Evolutionary conservation across 2,329 filamentous ascomycete species (phyloP).

Genomic region (Coniochaeta sp.): DNA sequence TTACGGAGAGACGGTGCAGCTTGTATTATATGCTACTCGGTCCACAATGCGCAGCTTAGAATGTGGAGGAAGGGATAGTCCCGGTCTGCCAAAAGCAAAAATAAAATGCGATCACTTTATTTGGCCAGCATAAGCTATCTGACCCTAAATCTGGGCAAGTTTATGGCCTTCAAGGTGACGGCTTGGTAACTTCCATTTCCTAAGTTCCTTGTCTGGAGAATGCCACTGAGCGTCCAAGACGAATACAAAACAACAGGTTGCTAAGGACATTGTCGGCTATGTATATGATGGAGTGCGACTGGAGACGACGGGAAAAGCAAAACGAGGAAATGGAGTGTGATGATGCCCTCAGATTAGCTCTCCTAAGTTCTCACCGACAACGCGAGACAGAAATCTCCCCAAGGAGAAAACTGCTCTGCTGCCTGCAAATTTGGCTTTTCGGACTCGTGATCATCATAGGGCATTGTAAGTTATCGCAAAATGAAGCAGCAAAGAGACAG

Average conservation of each 20-base stretch:
- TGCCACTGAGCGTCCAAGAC: not conserved
- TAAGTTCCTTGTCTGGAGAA: not conserved
- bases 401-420: constrained; percentile 15
- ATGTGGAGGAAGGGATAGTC: not conserved
- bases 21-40: not conserved
- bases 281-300: not conserved
- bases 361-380: constrained; percentile 32
- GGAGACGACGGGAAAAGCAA: not conserved
- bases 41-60: not conserved
- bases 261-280: not conserved
- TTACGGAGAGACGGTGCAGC: not conserved
- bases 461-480: constrained; percentile 11
- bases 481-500: constrained; percentile 1
- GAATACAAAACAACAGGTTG: not conserved
- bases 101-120: not conserved
- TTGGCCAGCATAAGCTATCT: not conserved
- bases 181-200: not conserved
- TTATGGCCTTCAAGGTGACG: not conserved
- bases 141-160: not conserved
- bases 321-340: not conserved
- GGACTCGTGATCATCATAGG: constrained; percentile 28
- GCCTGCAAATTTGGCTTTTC: constrained; percentile 35
- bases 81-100: not conserved
- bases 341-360: constrained; percentile 31
- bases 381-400: constrained; percentile 12